Percentiles rank a stretch among this genome's conserved stretches.
phyloP scores from a whole-genome alignment of 495 filamentous ascomycete genomes.

The Trichoderma erinaceum region DNA sequence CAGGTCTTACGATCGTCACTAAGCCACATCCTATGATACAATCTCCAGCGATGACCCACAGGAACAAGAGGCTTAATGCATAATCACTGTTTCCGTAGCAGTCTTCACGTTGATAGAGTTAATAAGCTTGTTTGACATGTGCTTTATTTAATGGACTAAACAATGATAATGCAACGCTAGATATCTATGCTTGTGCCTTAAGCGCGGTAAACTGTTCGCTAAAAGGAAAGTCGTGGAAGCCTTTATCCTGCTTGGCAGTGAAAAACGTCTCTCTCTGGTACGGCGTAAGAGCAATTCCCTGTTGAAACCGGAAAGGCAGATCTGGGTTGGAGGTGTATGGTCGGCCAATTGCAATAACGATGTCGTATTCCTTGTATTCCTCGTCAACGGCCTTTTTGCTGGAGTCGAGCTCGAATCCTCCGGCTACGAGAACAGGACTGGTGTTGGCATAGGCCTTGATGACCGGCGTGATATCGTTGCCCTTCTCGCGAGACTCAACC shows the following conservation, averaged over 20 bases:
- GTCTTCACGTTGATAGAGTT: too few relatives aligned
- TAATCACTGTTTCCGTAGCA: too few relatives aligned
- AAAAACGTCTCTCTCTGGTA: slow-evolving; percentile 58
- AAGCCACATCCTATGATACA: neutral
- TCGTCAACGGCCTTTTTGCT: slow-evolving; percentile 44
- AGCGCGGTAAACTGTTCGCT: slow-evolving; percentile 22
- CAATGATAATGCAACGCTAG: neutral
- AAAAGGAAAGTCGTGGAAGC: slow-evolving; percentile 58
- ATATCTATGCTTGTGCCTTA: neutral
- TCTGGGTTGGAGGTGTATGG: slow-evolving; percentile 64
- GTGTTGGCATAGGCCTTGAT: slow-evolving; percentile 23
- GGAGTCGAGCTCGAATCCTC: slow-evolving; percentile 23
- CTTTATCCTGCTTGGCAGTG: slow-evolving; percentile 32
- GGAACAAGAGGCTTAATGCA: neutral
- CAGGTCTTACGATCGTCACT: neutral
- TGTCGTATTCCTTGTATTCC: slow-evolving; percentile 44
- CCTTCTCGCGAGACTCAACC: slow-evolving; percentile 33
- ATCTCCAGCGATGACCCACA: neutral
- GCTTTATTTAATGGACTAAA: too few relatives aligned
- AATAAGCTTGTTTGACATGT: neutral
- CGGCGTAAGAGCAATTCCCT: slow-evolving; percentile 43
- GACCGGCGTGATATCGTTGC: slow-evolving; percentile 21
- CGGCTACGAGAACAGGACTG: slow-evolving; percentile 25
- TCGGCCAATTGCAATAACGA: slow-evolving; percentile 50
- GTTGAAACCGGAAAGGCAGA: slow-evolving; percentile 50